Evolutionary conservation across 177 flowering plant species (phyloP).

Genomic region (Vitis hybrid): DNA sequence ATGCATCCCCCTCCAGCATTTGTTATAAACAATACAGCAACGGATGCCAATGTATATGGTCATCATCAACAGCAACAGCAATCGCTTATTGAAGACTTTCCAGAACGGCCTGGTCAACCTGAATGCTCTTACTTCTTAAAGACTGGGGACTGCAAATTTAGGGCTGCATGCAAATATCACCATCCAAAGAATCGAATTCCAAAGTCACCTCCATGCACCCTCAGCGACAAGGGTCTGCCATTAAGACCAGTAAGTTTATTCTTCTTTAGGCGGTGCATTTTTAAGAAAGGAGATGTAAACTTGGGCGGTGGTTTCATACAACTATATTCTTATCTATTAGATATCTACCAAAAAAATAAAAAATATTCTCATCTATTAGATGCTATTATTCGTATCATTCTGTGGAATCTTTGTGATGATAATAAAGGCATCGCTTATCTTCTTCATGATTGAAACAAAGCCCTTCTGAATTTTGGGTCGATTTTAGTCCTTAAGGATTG

Average conservation of each 20-base stretch:
- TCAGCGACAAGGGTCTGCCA: constrained; percentile 85
- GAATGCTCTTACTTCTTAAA: constrained; percentile 80
- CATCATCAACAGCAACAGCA: constrained; percentile 34
- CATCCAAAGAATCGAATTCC: constrained; percentile 69
- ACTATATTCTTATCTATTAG: neutral
- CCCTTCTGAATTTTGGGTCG: neutral
- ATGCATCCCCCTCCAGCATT: constrained; percentile 40
- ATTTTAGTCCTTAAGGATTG: too few species aligned
- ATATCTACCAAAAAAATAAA: too few species aligned
- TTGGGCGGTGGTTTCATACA: neutral
- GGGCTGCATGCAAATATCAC: constrained; percentile 74
- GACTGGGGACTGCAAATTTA: constrained; percentile 90
- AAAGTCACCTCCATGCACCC: constrained; percentile 35
- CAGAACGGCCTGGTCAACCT: constrained; percentile 89
- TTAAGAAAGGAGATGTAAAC: neutral
- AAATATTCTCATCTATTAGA: too few species aligned
- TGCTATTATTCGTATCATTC: too few species aligned
- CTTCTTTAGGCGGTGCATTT: neutral
- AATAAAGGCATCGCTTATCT: too few species aligned
- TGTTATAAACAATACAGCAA: constrained; percentile 31
- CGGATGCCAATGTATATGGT: constrained; percentile 28
- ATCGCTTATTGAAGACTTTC: constrained; percentile 57
- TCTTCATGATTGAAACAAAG: neutral
- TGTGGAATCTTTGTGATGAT: too few species aligned
- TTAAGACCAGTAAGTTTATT: constrained; percentile 82